Evolutionary conservation across 345 rosid species (phyloP), one percentile per base, ranked within the genome.

Genomic region (Luvunga scandens): DNA sequence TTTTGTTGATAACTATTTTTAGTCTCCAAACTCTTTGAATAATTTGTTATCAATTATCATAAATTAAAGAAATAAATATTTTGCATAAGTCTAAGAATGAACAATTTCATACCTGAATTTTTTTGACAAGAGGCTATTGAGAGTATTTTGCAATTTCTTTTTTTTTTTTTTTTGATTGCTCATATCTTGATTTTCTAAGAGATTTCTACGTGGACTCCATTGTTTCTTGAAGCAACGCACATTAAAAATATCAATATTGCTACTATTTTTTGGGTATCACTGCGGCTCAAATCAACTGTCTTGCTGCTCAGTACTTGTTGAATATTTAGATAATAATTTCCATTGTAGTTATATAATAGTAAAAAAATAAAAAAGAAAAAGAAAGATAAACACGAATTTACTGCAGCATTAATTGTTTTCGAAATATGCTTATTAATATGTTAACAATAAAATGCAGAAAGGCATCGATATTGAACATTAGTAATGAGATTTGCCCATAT

Each of bases 101-200:
- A 42, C 48, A 42, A 42, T 42, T 10, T 42, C 14, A 10, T 42
- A 42, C 48, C 48, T 42, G 14, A 42, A 10, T 42, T 42, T 10
- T 42, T 42, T 42, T 42, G 14, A 24, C 50, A 66, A 14, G 28
- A 21, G 50, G 12, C 24, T 36, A 22, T 34, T 19, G n/a, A 36
- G 50, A 66, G 48, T 10, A 2, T 66, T 36, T 66, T 22, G 6
- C 48, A 33, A 19, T 65, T 33, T 45, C 31, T 33, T n/a, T 65
- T 7, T 2, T 2, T 2, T 2, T 3, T 12, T 10, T 65, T 7
- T 2, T 2, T 2, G 0, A 0, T 12, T 10, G 4, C 14, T 10
- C 16, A 42, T 42, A 42, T 42, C 0, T 42, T 42, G 48, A 4
- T 42, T 42, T 42, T 9, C 4, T 42, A 4, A 3, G 3, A 31